phyloP scores from a whole-genome alignment of 2,329 filamentous ascomycete genomes.

The Pyricularia pennisetigena region DNA sequence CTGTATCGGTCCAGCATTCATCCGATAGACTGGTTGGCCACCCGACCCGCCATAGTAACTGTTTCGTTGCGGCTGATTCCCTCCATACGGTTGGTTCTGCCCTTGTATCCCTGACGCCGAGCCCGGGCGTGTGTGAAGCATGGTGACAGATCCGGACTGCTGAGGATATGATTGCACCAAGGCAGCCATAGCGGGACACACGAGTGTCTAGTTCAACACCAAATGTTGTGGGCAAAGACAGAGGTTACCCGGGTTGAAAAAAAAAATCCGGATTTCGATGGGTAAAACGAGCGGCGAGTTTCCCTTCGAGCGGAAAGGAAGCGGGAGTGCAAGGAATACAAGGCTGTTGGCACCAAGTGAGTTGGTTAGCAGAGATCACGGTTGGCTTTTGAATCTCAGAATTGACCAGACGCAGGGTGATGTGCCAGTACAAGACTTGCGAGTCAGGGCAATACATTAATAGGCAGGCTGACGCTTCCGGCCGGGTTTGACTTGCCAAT shows the following conservation, averaged over 20 bases:
- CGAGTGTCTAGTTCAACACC: not conserved
- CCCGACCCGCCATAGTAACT: conserved; percentile 40
- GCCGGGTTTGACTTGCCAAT: conserved; percentile 1
- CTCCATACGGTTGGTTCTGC: conserved; percentile 41
- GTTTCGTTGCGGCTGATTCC: conserved; percentile 34
- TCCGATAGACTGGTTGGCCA: conserved; percentile 40
- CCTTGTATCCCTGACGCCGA: conserved; percentile 51
- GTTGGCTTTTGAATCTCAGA: not conserved
- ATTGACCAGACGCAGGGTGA: not conserved
- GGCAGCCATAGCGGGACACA: conserved; percentile 59
- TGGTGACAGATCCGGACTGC: conserved; percentile 62
- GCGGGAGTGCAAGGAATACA: not conserved
- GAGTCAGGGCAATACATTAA: not conserved
- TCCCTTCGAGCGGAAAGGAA: not conserved
- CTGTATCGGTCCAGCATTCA: conserved; percentile 51
- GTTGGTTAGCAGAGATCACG: not conserved
- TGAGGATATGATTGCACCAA: conserved; percentile 74
- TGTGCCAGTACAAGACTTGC: not conserved
- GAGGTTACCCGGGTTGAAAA: not conserved
- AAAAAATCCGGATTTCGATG: not conserved
- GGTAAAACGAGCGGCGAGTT: not conserved
- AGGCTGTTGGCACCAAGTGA: not conserved
- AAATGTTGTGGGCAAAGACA: conserved; percentile 13
- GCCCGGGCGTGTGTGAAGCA: conserved; percentile 64
- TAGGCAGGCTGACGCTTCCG: not conserved